Evolutionary conservation across 2,329 filamentous ascomycete species (phyloP).

Genomic region (Xylaria arbuscula): DNA sequence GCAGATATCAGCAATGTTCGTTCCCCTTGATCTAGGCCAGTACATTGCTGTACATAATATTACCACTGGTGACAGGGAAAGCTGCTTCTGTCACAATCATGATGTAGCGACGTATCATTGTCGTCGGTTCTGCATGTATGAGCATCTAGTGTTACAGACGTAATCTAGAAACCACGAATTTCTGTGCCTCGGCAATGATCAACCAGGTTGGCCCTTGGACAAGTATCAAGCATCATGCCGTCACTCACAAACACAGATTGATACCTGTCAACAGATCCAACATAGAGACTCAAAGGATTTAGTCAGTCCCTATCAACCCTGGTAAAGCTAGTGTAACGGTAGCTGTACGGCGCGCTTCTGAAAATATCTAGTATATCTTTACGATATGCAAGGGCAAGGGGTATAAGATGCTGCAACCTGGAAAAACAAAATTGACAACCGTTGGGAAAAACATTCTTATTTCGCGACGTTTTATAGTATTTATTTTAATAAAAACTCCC

Average conservation of each 20-base stretch:
- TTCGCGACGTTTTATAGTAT: not conserved
- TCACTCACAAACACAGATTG: conserved; percentile 10
- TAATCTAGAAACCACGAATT: not conserved
- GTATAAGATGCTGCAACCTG: not conserved
- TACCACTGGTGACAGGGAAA: not conserved
- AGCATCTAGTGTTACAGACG: not conserved
- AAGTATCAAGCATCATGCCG: conserved; percentile 10
- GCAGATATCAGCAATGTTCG: not conserved
- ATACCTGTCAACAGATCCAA: not conserved
- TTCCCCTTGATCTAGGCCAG: not conserved
- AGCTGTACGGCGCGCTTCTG: not conserved
- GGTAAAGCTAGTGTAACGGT: not conserved
- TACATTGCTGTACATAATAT: not conserved
- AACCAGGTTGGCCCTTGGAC: not conserved
- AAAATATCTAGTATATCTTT: not conserved
- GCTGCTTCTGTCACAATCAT: not conserved
- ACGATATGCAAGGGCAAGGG: not conserved
- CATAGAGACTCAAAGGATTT: not conserved
- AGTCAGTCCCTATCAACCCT: not conserved
- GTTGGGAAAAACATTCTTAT: not conserved
- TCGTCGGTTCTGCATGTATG: not conserved
- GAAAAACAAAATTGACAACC: not conserved
- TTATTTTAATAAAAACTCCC: too few relatives aligned
- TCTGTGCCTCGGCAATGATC: not conserved
- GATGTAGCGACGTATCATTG: conserved; percentile 13